phyloP scores from a whole-genome alignment of 768 basidiomycete genomes.

The Strobilomyces confusus region DNA sequence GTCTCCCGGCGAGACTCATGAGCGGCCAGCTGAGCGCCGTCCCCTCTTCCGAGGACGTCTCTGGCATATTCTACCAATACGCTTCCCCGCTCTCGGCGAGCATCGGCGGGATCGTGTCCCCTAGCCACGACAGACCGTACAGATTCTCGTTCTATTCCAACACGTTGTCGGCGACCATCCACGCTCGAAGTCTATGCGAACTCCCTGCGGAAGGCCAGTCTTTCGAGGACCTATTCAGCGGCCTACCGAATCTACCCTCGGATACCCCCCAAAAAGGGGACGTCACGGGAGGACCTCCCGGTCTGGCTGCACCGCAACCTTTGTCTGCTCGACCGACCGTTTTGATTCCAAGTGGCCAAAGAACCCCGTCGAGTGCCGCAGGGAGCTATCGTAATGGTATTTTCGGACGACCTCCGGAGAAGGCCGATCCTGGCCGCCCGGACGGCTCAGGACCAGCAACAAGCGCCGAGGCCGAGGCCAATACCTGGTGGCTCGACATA shows the following conservation, averaged over 20 bases:
- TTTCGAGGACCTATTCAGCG: slow-evolving; percentile 86
- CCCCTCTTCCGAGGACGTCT: slow-evolving; percentile 41
- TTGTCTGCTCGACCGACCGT: neutral
- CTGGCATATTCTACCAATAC: slow-evolving; percentile 16
- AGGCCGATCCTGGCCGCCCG: slow-evolving; percentile 15
- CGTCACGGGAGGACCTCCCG: neutral
- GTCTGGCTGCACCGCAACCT: slow-evolving; percentile 9
- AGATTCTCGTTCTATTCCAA: slow-evolving; percentile 99
- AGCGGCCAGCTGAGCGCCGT: slow-evolving; percentile 35
- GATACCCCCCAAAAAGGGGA: slow-evolving; percentile 6
- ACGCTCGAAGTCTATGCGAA: slow-evolving; percentile 88
- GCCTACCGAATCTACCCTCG: slow-evolving; percentile 31
- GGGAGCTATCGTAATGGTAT: slow-evolving; percentile 12
- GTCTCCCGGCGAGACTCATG: slow-evolving; percentile 40
- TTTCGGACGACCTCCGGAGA: slow-evolving; percentile 21
- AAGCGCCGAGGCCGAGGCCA: slow-evolving; percentile 52
- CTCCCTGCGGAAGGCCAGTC: slow-evolving; percentile 91
- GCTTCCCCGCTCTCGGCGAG: slow-evolving; percentile 5
- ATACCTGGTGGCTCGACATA: slow-evolving; percentile 98
- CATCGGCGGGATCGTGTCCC: slow-evolving; percentile 37
- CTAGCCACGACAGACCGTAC: slow-evolving; percentile 84
- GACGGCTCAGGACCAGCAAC: slow-evolving; percentile 22
- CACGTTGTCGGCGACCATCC: slow-evolving; percentile 85
- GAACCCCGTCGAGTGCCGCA: slow-evolving; percentile 7
- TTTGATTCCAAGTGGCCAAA: slow-evolving; percentile 8